Evolutionary conservation across 495 filamentous ascomycete genomes (phyloP), one percentile per base, ranked within the genome.

Genomic region (Ascodesmis nigricans): DNA sequence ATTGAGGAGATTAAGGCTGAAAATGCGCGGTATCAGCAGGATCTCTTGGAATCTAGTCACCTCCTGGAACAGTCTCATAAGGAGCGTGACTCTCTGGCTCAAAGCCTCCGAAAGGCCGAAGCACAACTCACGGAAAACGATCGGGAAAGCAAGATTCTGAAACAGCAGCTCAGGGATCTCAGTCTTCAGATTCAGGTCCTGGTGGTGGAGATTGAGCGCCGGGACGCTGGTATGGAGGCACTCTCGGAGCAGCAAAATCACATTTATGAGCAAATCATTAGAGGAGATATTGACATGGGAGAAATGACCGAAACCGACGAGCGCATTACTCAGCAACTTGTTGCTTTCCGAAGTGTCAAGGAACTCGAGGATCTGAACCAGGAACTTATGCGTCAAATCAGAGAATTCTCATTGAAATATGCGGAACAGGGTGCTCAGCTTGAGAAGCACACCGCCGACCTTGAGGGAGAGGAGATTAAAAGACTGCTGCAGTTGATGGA

Each of bases 321-420:
- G 18, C 74, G 87, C 55, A 95, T 99, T 44, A 82, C 74, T 40
- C 63, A 78, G 38, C 71, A 76, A 21, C 60, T 93, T 2, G 73
- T 74, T 3, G 69, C 75, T 1, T 95, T 87, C 68, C 77, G 73
- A 36, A 69, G 78, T 45, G 67, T 91, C 27, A 65, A 63, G 29
- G 77, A 93, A 33, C 65, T 99, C 16, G 82, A 95, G 44, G 71
- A 77, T 31, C 75, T 91, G 58, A 95, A 99, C 42, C 58, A 73
- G 38, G 74, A 80, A 24, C 64, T 92, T 4, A 64, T 92, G 9
- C 69, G 68, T 29, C 67, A 87, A 48, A 73, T 80, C 6, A 67
- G 83, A 29, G 72, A 87, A 30, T 60, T 95, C 10, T 79, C 78
- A 10, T 73, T 80, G 36, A 67, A 75, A 50, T 90, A 91, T 76